Base-by-base conservation (phyloP, 2,329 filamentous ascomycete genomes). In the Fonsecaea pedrosoi region DNA sequence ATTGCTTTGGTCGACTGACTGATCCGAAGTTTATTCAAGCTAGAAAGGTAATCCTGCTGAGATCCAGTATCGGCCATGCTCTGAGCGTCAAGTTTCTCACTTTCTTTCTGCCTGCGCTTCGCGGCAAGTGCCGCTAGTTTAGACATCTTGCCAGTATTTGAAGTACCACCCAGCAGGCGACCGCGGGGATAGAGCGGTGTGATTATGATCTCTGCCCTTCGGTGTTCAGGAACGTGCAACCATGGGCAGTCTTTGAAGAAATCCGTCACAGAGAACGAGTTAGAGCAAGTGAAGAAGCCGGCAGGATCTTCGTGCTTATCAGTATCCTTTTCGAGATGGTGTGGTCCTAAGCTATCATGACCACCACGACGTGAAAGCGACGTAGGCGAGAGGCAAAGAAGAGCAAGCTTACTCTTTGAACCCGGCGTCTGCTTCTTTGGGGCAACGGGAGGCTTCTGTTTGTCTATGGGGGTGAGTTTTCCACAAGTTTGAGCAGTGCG, bases 81-180 rank as follows among this genome's bases (percentile, higher is more conserved):
- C 37, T 54, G 50, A n/a, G 66, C 54, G 8, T 40, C 57, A 12
- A 53, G 53, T n/a, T 40, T 56, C 25, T 66, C 88, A 35, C 88
- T 89, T 13, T 88, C 89, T 78, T 93, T 96, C 55, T 73, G 68
- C 58, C 79, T 92, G 94, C 93, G 86, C 62, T 92, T 90, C 38
- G 92, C 92, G 60, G 94, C 94, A 50, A 99, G 82, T 56, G 92
- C 92, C 73, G 96, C 94, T 54, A 99, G 83, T 75, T 99, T 99
- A 4, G 94, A 96, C 78, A 91, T 85, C 75, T 94, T 95, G 2
- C 87, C 84, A 12, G 80, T 80, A 56, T 87, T 85, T n/a, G 78
- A 85, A 8, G 88, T 86, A 38, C 95, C 96, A 35, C 95, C 96
- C 2, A 97, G 79, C 0, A 99, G 82, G 1, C 92, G 90, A 18